Base-by-base conservation (phyloP, 345 rosid species). In the Salix dunnii region DNA sequence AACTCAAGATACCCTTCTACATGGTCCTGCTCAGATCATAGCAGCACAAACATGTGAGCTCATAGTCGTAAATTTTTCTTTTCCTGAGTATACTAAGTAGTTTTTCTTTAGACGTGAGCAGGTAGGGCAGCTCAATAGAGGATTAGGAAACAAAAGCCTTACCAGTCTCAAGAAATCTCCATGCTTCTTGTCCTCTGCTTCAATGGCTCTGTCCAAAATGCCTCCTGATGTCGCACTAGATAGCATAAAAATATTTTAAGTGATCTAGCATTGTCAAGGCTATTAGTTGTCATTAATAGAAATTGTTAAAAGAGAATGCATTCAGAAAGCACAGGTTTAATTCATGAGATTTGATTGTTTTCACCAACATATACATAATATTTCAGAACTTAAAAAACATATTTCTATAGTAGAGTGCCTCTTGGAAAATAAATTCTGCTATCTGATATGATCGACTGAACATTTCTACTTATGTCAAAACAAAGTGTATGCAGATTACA, bases 111-210 rank as follows among this genome's bases (percentile, higher is more conserved):
- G 67, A 78, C 82, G 76, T 40, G 1, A 3, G n/a, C 58, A 30
- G 21, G 77, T 46, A 14, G 23, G 33, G 70, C 35, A 46, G 51
- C 38, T 49, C 73, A 25, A 25, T 30, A 43, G 49, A 75, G 46
- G 25, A 73, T 77, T 67, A 48, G 17, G 51, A 46, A 46, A 46
- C 30, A 27, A 75, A 70, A 36, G 68, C 42, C 74, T 43, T 89
- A 96, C 98, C 94, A 96, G 97, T 87, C 97, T 89, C 87, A 96
- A 77, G 84, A 93, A 87, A 87, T 96, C 99, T 20, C 97, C 98
- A 78, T 96, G 99, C 86, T 77, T 93, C 62, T 79, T 85, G 71
- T 93, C 99, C 87, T 96, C 99, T 42, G 99, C 99, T 82, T 93
- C 95, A 79, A 93, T 88, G 53, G 98, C 98, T 82, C 95, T 91